phyloP scores from a whole-genome alignment of 805 yeast genomes.

The Metschnikowia bowlesiae region DNA sequence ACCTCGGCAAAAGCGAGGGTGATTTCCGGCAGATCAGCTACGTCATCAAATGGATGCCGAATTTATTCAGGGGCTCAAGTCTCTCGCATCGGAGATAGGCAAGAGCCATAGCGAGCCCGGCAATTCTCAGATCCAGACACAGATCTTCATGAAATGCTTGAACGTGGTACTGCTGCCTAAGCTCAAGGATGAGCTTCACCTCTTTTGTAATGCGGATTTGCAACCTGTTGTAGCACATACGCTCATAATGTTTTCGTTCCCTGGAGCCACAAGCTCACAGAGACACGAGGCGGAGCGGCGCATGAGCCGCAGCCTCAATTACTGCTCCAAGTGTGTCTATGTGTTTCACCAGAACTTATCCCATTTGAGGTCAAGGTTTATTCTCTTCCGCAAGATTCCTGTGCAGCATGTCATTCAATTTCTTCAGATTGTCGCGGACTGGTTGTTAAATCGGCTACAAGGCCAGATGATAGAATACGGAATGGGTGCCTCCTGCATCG shows the following conservation, averaged over 20 bases:
- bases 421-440: slow-evolving; percentile 29
- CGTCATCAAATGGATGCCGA: slow-evolving; percentile 1
- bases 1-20: background rate
- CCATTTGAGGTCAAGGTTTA: slow-evolving; percentile 47
- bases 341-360: slow-evolving; percentile 53
- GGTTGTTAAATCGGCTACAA: slow-evolving; percentile 27
- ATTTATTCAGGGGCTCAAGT: background rate
- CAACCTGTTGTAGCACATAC: slow-evolving; percentile 50
- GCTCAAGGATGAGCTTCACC: slow-evolving; percentile 30
- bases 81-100: slow-evolving; percentile 21
- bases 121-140: slow-evolving; percentile 24
- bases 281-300: slow-evolving; percentile 31
- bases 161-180: slow-evolving; percentile 14
- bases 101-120: slow-evolving; percentile 25
- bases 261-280: slow-evolving; percentile 31
- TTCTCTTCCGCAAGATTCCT: slow-evolving; percentile 43
- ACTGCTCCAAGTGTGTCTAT: slow-evolving; percentile 52
- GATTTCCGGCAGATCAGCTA: background rate
- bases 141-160: slow-evolving; percentile 23
- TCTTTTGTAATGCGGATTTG: slow-evolving; percentile 52
- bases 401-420: slow-evolving; percentile 28
- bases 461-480: slow-evolving; percentile 6
- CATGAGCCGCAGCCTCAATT: slow-evolving; percentile 38
- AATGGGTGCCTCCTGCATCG: slow-evolving; percentile 3
- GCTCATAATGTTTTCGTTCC: slow-evolving; percentile 58